Conservation (phyloP, 1,284 basidiomycete genomes). For the Paramarasmius palmivorus region DNA sequence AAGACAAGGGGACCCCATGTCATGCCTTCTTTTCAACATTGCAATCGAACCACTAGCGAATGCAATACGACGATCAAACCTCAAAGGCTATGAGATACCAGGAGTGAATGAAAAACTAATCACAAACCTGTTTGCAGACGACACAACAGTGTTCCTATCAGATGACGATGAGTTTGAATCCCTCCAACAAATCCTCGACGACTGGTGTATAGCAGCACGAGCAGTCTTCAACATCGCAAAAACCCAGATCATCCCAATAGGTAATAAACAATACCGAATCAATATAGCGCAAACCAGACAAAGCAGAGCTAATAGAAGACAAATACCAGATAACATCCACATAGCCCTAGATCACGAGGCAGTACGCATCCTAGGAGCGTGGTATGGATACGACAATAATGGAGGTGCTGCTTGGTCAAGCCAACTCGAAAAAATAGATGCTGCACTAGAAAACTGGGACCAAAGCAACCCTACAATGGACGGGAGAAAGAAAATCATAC, state of each 20-base stretch:
- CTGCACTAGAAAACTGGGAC: slow-evolving; percentile 14
- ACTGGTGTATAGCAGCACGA: slow-evolving; percentile 17
- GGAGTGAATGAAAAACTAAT: slow-evolving; percentile 4
- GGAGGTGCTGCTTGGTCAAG: slow-evolving; percentile 15
- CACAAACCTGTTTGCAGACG: slow-evolving; percentile 14
- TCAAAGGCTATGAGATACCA: slow-evolving; percentile 8
- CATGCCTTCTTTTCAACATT: slow-evolving; percentile 29
- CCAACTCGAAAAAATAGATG: slow-evolving; percentile 17
- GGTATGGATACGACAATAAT: slow-evolving; percentile 19
- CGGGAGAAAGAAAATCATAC: slow-evolving; percentile 15
- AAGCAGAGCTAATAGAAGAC: neutral
- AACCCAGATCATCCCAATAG: slow-evolving; percentile 19
- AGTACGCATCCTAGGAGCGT: slow-evolving; percentile 21
- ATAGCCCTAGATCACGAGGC: slow-evolving; percentile 18
- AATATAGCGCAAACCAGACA: neutral
- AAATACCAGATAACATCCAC: slow-evolving; percentile 12
- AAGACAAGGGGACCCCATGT: slow-evolving; percentile 24
- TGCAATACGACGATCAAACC: neutral
- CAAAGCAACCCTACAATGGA: slow-evolving; percentile 17
- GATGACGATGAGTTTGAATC: slow-evolving; percentile 6
- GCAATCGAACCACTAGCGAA: slow-evolving; percentile 18
- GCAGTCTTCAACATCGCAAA: slow-evolving; percentile 24
- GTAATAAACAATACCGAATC: slow-evolving; percentile 3
- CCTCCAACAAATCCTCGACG: slow-evolving; percentile 11
- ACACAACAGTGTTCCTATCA: slow-evolving; percentile 13